phyloP scores from a whole-genome alignment of 2,329 filamentous ascomycete genomes.

The Nemania diffusa region DNA sequence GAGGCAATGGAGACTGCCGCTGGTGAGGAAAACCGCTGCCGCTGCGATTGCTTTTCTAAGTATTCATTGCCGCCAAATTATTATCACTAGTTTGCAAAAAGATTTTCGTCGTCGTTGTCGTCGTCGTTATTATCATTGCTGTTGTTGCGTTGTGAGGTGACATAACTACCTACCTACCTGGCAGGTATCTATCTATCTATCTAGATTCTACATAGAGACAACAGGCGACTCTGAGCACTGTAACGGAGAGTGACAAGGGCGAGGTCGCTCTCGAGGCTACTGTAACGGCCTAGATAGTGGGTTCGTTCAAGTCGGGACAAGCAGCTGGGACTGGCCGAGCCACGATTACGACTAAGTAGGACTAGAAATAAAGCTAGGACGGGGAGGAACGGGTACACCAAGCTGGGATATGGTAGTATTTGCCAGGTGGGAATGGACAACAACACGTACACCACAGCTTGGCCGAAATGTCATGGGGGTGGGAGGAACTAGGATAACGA shows the following conservation, averaged over 20 bases:
- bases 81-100: background rate
- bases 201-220: no score
- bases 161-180: background rate
- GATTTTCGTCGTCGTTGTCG: background rate
- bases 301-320: slow-evolving; percentile 21
- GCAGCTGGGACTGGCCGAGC: slow-evolving; percentile 12
- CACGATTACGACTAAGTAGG: slow-evolving; percentile 12
- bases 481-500: slow-evolving; percentile 29
- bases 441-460: slow-evolving; percentile 14
- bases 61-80: background rate
- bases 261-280: slow-evolving; percentile 23
- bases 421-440: slow-evolving; percentile 18
- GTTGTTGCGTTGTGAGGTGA: no score
- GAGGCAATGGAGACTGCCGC: background rate
- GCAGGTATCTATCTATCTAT: no score
- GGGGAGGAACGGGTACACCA: slow-evolving; percentile 21
- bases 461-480: slow-evolving; percentile 25
- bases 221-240: background rate
- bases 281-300: slow-evolving; percentile 10
- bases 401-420: slow-evolving; percentile 20
- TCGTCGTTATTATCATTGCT: background rate
- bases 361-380: slow-evolving; percentile 10
- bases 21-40: background rate
- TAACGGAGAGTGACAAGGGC: background rate
- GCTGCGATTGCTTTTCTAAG: background rate